phyloP scores from a whole-genome alignment of 2,329 filamentous ascomycete genomes.

The Harringtonia aguacate region DNA sequence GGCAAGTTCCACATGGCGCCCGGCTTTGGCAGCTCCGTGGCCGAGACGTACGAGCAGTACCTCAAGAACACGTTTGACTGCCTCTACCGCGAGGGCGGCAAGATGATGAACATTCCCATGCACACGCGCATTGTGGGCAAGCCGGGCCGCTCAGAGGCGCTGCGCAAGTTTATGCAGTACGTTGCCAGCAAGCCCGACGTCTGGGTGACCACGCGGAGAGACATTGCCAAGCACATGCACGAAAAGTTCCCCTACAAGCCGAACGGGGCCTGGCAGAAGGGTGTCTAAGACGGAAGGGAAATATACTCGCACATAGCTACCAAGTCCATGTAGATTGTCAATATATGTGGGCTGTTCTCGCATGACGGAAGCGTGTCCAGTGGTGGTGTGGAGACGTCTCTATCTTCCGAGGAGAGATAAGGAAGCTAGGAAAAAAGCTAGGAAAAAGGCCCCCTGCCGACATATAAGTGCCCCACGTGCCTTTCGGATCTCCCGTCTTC shows the following conservation, averaged over 20 bases:
- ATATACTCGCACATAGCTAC: background rate
- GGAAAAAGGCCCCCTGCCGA: too few species aligned
- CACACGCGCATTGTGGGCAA: conserved; percentile 42
- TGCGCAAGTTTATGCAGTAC: conserved; percentile 43
- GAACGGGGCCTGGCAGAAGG: conserved; percentile 23
- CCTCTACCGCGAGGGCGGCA: conserved; percentile 40
- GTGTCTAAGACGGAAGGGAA: background rate
- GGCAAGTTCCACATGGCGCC: conserved; percentile 26
- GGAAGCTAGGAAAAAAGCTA: too few species aligned
- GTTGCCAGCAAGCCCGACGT: conserved; percentile 39
- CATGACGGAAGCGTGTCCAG: too few species aligned
- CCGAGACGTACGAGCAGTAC: conserved; percentile 31
- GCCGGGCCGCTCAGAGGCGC: conserved; percentile 38
- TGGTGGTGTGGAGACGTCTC: too few species aligned
- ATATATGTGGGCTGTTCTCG: too few species aligned
- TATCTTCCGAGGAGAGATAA: too few species aligned
- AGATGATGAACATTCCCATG: conserved; percentile 48
- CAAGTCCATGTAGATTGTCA: too few species aligned
- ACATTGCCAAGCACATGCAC: conserved; percentile 40
- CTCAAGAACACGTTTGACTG: conserved; percentile 43
- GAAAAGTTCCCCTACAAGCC: conserved; percentile 28
- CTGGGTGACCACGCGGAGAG: conserved; percentile 41
- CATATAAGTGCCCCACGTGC: too few species aligned
- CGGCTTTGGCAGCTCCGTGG: conserved; percentile 27
- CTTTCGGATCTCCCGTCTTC: too few species aligned